Base-by-base conservation (phyloP, 1,139 yeast species). In the Geotrichum macrosporum region DNA sequence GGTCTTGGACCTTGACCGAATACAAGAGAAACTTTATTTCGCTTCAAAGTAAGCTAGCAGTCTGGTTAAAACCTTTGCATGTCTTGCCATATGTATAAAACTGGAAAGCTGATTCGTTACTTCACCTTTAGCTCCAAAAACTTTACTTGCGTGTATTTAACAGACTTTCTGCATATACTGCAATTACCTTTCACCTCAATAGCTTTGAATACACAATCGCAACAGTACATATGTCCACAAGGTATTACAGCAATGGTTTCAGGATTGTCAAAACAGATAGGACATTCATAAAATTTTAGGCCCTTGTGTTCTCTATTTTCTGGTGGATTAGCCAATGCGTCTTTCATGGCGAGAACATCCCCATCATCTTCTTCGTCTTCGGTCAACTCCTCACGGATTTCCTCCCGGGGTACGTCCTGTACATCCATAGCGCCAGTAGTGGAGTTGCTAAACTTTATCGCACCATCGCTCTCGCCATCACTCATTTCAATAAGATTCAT, bases 181-280 rank as follows among this genome's bases (percentile, higher is more conserved):
- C 71, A 67, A 40, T 57, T 61, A 10, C 70, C 70, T 1, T 61
- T 50, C 10, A 63, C 58, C 13, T 63, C 55, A 19, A 67, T 57
- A 4, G 70, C 69, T 32, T 59, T 53, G 31, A 63, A 64, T 1
- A 65, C 60, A 46, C 70, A 66, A 33, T 65, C 66, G 37, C 57
- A 53, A 52, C 70, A 66, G 52, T 67, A 66, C 38, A 62, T 43
- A 49, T 66, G 70, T 16, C 70, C 70, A 51, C 70, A 66, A 10
- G 62, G 62, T 1, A 67, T 63, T 5, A 62, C 67, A 5, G 64
- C 65, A 4, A 62, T 50, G n/a, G 46, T 53, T 10, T 65, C 63
- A 2, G 70, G 69, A 13, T 53, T 42, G 13, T 64, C 69, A 26
- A 66, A 53, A 42, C 70, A 66, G 31, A 66, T 63, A 4, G 68